Evolutionary conservation across 768 basidiomycete species (phyloP).

Genomic region (Termitomyces sp.): DNA sequence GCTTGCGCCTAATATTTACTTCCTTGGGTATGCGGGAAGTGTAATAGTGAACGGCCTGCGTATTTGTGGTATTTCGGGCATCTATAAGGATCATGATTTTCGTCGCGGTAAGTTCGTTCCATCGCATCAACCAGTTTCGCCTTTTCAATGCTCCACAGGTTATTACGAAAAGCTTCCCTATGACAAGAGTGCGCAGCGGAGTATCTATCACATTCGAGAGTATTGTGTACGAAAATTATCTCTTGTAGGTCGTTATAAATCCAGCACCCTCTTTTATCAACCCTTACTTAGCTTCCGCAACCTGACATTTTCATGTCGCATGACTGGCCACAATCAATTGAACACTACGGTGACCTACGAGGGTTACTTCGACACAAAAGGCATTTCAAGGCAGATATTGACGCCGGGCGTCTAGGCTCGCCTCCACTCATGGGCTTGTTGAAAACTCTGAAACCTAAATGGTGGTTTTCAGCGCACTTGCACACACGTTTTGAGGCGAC

Average conservation of each 20-base stretch:
- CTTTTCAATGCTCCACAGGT: conserved; percentile 34
- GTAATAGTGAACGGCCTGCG: conserved; percentile 83
- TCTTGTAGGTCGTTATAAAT: conserved; percentile 38
- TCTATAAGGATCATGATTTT: conserved; percentile 80
- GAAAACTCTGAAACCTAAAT: conserved; percentile 60
- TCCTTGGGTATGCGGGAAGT: conserved; percentile 87
- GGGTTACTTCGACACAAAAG: conserved; percentile 70
- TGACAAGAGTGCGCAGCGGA: conserved; percentile 61
- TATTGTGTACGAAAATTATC: conserved; percentile 78
- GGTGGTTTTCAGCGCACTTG: conserved; percentile 94
- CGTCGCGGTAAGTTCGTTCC: conserved; percentile 42
- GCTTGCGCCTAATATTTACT: conserved; percentile 96
- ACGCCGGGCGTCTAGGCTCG: conserved; percentile 67
- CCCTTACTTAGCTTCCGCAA: conserved; percentile 39
- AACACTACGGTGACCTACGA: conserved; percentile 66
- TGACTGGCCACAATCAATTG: conserved; percentile 92
- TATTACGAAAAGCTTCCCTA: conserved; percentile 84
- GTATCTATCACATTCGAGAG: conserved; percentile 88
- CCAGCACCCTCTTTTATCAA: conserved; percentile 10
- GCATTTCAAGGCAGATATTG: conserved; percentile 69
- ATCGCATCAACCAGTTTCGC: background rate
- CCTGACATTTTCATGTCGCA: conserved; percentile 87
- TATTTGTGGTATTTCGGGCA: conserved; percentile 89
- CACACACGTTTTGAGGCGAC: conserved; percentile 83
- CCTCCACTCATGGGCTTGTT: conserved; percentile 81